Evolutionary conservation across 805 yeast genomes (phyloP), one percentile per base, ranked within the genome.

Genomic region (Aciculoconidium aculeatum): DNA sequence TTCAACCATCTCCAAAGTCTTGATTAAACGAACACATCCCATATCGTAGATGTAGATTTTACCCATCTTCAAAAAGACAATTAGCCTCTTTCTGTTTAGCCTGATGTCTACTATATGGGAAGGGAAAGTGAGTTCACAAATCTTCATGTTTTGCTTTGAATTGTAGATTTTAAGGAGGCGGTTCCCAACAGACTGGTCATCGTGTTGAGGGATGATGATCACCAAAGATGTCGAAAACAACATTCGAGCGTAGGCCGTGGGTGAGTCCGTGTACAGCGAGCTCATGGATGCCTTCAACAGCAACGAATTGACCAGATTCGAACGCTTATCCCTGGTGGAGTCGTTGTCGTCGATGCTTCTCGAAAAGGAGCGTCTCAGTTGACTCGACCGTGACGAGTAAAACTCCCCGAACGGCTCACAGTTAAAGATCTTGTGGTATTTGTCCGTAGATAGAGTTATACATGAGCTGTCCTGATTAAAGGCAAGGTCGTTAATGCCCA

Each of bases 41-140:
- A 90, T 80, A 53, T 90, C 96, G 59, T 90, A 92, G 26, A 90
- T 74, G 51, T 77, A 83, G 7, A 92, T 75, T 54, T 88, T 94
- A 36, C 85, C 90, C 28, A 75, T 66, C 35, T 61, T 59, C 30
- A 90, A 61, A 5, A 83, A 75, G 11, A 88, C 92, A 17, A 85
- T 69, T 40, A 90, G 66, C 25, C 96, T 62, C 43, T 82, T 80
- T 23, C 96, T 69, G 55, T 90, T 92, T 58, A 90, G 69, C 42
- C 75, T 75, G 18, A 90, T 80, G 28, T 74, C 75, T 15, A 80
- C 60, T 2, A 90, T 78, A 6, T 77, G 62, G 4, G 85, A 74
- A 1, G 95, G 90, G 53, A 87, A 92, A 1, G 90, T 75, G 42
- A 90, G 62, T 49, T 90, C 97, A 56, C 97, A 90, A 11, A 90